These are phyloP conservation scores for Aechmea fasciata DNA, from an alignment of 176 grass and related monocot genomes.

Conservation along the genomic window DNA sequence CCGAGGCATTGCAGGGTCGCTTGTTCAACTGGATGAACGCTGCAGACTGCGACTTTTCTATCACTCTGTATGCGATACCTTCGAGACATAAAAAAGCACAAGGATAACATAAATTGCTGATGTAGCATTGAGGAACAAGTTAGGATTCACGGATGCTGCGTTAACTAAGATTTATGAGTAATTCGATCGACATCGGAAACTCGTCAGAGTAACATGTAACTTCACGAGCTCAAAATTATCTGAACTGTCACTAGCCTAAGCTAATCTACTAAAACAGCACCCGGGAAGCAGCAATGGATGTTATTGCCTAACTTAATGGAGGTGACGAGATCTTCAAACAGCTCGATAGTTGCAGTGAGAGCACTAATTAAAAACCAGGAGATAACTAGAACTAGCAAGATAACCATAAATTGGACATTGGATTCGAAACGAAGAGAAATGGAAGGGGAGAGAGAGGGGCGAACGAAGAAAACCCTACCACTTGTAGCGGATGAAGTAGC, in stretches of 20 bases:
- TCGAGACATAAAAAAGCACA: slow-evolving; percentile 29
- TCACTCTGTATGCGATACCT: slow-evolving; percentile 95
- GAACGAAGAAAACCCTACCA: slow-evolving; percentile 40
- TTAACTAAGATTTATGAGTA: no score
- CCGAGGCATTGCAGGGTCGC: slow-evolving; percentile 91
- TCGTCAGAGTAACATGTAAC: no score
- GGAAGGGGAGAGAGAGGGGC: not conserved
- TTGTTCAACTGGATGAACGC: slow-evolving; percentile 86
- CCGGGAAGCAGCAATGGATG: not conserved
- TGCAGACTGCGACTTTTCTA: slow-evolving; percentile 65
- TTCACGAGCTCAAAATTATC: no score
- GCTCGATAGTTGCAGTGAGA: not conserved
- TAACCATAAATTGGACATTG: not conserved
- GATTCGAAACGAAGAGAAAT: not conserved
- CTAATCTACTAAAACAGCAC: not conserved
- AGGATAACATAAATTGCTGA: slow-evolving; percentile 14
- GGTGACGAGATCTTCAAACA: not conserved
- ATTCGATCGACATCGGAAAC: no score
- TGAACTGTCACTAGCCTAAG: no score
- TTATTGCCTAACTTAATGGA: not conserved
- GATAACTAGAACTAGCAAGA: not conserved
- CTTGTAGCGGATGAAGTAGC: slow-evolving; percentile 79
- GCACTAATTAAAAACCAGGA: not conserved
- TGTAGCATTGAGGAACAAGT: not conserved
- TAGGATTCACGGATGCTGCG: not conserved